Evolutionary conservation across 2,329 filamentous ascomycete species (phyloP).

Genomic region (Sporothrix luriei): DNA sequence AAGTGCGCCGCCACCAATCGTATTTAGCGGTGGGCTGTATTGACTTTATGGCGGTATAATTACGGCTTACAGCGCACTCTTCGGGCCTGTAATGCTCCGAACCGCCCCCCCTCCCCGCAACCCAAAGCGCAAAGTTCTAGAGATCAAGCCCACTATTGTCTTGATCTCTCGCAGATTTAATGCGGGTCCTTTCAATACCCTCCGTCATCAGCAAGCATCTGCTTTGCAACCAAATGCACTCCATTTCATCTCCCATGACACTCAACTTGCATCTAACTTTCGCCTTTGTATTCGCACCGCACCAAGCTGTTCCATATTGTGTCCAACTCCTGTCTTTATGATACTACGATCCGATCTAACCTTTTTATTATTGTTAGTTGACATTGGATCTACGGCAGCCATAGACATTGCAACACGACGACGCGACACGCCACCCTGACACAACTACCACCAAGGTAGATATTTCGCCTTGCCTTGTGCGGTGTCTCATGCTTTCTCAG

Average conservation of each 20-base stretch:
- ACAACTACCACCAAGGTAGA: not conserved
- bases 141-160: not conserved
- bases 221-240: too few species aligned
- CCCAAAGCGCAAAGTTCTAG: not conserved
- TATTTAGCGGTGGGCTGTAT: not conserved
- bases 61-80: not conserved
- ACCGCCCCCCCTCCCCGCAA: not conserved
- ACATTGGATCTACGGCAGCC: constrained; percentile 2
- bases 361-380: not conserved
- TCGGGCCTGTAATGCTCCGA: not conserved
- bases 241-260: too few species aligned
- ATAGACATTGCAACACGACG: not conserved
- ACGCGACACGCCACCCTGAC: not conserved
- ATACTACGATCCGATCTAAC: too few species aligned
- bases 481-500: not conserved
- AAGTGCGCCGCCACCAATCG: not conserved
- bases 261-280: too few species aligned
- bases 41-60: not conserved
- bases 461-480: not conserved
- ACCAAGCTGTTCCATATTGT: too few species aligned
- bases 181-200: too few species aligned
- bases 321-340: too few species aligned
- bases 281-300: too few species aligned
- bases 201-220: too few species aligned
- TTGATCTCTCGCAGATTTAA: not conserved